Conservation (phyloP, 176 grass and related monocot genomes). For the Rhipidocladum racemiflorum region DNA sequence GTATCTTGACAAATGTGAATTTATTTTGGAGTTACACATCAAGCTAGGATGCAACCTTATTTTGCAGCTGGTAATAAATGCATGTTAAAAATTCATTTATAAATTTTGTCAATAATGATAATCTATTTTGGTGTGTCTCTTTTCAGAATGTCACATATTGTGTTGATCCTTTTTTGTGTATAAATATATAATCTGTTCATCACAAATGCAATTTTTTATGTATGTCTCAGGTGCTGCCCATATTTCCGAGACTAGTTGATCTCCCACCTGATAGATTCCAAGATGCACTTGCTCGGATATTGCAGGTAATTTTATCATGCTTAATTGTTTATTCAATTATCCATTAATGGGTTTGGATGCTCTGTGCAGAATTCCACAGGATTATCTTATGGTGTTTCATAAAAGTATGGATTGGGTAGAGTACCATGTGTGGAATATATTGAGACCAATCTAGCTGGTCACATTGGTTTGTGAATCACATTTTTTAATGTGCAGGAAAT, state of each 20-base stretch:
- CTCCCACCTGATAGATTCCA: conserved; percentile 86
- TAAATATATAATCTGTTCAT: not conserved
- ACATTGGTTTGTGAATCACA: not conserved
- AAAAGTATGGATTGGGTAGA: conserved; percentile 8
- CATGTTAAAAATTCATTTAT: not conserved
- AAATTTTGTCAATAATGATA: not conserved
- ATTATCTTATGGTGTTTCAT: not conserved
- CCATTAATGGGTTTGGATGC: conserved; percentile 9
- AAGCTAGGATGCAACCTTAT: conserved; percentile 8
- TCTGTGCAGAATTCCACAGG: not conserved
- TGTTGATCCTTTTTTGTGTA: not conserved
- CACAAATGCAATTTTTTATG: conserved; percentile 1
- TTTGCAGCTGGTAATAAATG: conserved; percentile 11
- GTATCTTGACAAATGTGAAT: conserved; percentile 1
- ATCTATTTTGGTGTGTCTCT: not conserved
- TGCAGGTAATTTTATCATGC: conserved; percentile 61
- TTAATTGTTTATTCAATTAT: not conserved
- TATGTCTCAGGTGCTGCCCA: conserved; percentile 69
- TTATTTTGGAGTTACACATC: not conserved
- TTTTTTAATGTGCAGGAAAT: conserved; percentile 8
- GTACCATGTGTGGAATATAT: not conserved
- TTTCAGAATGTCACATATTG: not conserved
- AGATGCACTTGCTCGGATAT: conserved; percentile 93
- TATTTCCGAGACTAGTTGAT: conserved; percentile 92
- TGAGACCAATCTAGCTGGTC: conserved; percentile 1